phyloP scores from a whole-genome alignment of 495 filamentous ascomycete species.

The Penicillium bovifimosum region DNA sequence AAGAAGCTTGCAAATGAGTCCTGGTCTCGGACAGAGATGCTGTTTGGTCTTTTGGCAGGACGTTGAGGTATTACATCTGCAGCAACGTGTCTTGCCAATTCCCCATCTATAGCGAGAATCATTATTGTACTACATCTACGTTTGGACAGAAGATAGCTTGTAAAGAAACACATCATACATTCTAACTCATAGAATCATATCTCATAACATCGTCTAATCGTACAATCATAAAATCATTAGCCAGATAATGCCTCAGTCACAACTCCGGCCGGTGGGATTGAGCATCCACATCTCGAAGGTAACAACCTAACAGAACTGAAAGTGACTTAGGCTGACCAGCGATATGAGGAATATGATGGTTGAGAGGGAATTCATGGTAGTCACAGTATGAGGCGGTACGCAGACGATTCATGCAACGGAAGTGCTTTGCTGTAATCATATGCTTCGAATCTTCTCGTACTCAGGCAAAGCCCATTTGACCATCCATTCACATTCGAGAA shows the following conservation, averaged over 20 bases:
- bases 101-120: background rate
- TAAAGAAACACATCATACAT: background rate
- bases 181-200: background rate
- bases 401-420: background rate
- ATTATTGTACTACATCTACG: background rate
- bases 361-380: too few relatives aligned
- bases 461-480: constrained; percentile 23
- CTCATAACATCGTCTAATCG: background rate
- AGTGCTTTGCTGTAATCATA: background rate
- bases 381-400: background rate
- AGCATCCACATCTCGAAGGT: too few relatives aligned
- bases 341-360: too few relatives aligned
- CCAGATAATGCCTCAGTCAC: too few relatives aligned
- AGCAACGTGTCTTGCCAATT: background rate
- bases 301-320: too few relatives aligned
- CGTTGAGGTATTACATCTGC: constrained; percentile 6
- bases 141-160: background rate
- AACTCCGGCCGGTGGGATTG: too few relatives aligned
- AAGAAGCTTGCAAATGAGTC: constrained; percentile 61
- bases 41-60: constrained; percentile 57
- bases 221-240: background rate
- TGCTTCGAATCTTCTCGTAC: constrained; percentile 10
- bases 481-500: constrained; percentile 39
- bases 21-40: constrained; percentile 70
- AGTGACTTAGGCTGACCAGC: too few relatives aligned